Base-by-base conservation (phyloP, 371 early-diverging fungal species). In the Lichtheimia ornata region DNA sequence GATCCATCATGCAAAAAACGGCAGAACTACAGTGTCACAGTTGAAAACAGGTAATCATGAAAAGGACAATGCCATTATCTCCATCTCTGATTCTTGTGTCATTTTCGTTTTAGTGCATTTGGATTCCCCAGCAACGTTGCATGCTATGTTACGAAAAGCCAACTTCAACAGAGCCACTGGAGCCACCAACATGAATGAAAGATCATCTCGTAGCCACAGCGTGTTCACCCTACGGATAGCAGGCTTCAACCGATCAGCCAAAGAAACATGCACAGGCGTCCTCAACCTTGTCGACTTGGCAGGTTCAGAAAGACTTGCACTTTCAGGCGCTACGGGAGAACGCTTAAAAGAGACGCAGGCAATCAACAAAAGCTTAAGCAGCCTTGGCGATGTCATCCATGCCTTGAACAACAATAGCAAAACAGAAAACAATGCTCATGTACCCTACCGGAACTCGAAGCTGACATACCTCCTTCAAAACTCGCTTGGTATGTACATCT, bases 361-460 rank as follows among this genome's bases (percentile, higher is more conserved):
- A 17, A 99, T 99, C 66, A 99, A 99, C 80, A 96, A 93, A 76
- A 94, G 95, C 70, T 76, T 99, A 56, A 88, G 89, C 45, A 84
- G 89, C 50, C 77, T 99, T 1, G 95, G 97, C 41, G 96, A 97
- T 84, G 99, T 99, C 2, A 96, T 99, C 61, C 84, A 83, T 30
- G 93, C 97, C 11, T 76, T 99, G 35, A 84, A 88, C 17, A 90
- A 90, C 66, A 81, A 71, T 50, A 35, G 35, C 35, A 35, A 35
- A 35, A 77, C 75, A 51, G 86, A 93, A 61, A 92, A 90, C 40
- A 50, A 14, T 30, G 68, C 75, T 12, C 96, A 98, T 75, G 84
- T 99, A 17, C 99, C 99, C 0, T 99, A 95, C 72, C 84, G 99
- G 68, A 95, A 99, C 81, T 97, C 97, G 2, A 98, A 97, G 59